Evolutionary conservation across 108 stramenopile genomes (phyloP).

Genomic region (Licmophora abbreviata): DNA sequence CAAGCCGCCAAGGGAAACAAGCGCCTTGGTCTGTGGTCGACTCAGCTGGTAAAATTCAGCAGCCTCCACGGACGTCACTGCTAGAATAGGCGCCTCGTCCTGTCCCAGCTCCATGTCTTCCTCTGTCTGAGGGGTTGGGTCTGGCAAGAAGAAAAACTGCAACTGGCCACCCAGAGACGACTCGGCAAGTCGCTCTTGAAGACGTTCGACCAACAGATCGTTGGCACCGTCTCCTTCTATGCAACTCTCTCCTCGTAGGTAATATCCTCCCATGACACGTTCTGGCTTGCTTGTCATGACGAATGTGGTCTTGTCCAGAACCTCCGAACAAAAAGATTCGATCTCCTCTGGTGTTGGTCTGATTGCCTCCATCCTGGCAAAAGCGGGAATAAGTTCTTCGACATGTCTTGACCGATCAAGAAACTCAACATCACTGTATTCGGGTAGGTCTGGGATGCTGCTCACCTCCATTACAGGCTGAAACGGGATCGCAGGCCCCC

Average conservation of each 20-base stretch:
- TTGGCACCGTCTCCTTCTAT: constrained; percentile 19
- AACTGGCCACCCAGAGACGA: constrained; percentile 33
- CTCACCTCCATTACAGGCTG: neutral
- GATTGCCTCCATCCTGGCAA: constrained; percentile 31
- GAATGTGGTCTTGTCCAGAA: constrained; percentile 39
- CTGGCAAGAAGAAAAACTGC: constrained; percentile 50
- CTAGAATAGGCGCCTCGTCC: constrained; percentile 31
- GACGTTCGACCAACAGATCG: constrained; percentile 33
- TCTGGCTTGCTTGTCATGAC: constrained; percentile 60
- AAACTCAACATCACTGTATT: constrained; percentile 49
- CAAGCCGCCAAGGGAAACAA: constrained; percentile 32
- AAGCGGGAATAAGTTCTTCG: constrained; percentile 39
- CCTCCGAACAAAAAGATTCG: constrained; percentile 23
- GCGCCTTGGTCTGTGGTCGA: constrained; percentile 25
- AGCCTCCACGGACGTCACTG: constrained; percentile 40
- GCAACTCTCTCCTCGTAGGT: constrained; percentile 44
- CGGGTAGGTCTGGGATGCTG: constrained; percentile 9
- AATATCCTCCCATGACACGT: constrained; percentile 54
- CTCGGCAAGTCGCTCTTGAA: constrained; percentile 22
- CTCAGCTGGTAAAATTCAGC: constrained; percentile 22
- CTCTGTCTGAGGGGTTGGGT: constrained; percentile 52
- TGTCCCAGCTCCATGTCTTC: constrained; percentile 51
- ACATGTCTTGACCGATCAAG: constrained; percentile 46
- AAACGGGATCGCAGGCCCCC: constrained; percentile 4
- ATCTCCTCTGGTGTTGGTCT: constrained; percentile 41